Percentiles rank a stretch among this genome's conserved stretches.
phyloP scores from a whole-genome alignment of 163 green algal species.

The Scenedesmus sp. region DNA sequence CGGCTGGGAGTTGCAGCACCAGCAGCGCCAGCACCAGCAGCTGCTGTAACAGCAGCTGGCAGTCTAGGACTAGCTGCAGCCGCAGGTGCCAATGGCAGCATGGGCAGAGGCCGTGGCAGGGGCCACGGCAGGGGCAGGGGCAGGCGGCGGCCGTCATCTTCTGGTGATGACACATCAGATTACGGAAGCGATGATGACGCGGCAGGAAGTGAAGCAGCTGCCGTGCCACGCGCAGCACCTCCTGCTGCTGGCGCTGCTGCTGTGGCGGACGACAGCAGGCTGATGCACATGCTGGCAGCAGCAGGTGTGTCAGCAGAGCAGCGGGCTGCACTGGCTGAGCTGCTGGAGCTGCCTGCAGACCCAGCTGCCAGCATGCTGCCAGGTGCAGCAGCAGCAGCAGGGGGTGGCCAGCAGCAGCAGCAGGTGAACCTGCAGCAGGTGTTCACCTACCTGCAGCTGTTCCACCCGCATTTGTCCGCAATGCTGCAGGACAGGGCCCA shows the following conservation, averaged over 20 bases:
- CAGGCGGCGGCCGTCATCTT: background rate
- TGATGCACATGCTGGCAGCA: background rate
- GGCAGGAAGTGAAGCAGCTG: background rate
- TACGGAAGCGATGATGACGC: background rate
- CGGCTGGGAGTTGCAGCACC: background rate
- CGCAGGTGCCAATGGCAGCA: background rate
- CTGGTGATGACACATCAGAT: background rate
- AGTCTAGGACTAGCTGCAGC: background rate
- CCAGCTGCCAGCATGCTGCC: background rate
- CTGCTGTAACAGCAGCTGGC: background rate
- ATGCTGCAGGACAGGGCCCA: background rate
- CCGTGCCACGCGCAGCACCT: background rate
- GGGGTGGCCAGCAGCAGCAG: background rate
- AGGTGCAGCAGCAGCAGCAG: background rate
- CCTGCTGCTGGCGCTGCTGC: background rate
- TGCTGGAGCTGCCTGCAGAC: background rate
- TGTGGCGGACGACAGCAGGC: background rate
- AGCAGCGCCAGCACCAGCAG: background rate
- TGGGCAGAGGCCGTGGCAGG: background rate
- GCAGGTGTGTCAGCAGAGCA: background rate
- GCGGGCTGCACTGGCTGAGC: background rate
- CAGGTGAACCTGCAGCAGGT: background rate
- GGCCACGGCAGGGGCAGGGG: background rate
- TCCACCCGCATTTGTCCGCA: background rate
- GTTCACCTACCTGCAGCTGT: background rate